Evolutionary conservation across 768 basidiomycete species (phyloP), one percentile per base, ranked within the genome.

Genomic region (Hypholoma fasciculare): DNA sequence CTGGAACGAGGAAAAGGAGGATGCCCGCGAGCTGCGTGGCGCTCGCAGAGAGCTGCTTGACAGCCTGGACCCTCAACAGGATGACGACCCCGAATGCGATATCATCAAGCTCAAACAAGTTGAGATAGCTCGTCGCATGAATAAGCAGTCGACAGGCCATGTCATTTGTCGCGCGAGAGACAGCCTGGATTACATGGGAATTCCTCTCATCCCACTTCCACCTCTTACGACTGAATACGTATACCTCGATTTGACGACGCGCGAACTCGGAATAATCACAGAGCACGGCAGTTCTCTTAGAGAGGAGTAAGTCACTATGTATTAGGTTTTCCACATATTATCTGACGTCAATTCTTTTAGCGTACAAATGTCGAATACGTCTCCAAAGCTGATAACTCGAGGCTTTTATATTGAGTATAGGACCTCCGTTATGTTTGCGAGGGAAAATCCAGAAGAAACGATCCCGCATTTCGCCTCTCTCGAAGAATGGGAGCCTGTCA

Each of bases 191-290:
- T 64, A 47, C 49, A 26, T 53, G 56, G 23, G 53, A 38, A 8
- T 53, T 7, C 1, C 27, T 52, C 61, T 72, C 2, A 39, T 73
- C 1, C 11, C 49, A 1, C 54, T 71, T 17, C 66, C 63, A 0
- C 38, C 52, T 7, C n/a, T 9, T 17, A 30, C 47, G 3, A 47
- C 43, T 11, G 47, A 54, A 1, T 38, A 38, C 2, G 60, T 53
- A 3, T 11, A 61, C 11, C 38, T 69, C 4, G 40, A 55, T 0
- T 57, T 71, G 3, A 65, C 63, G 4, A 37, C 58, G 1, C 47
- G 63, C 1, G 69, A 72, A 54, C 48, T 40, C 7, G 43, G 61
- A 12, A 65, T 69, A 7, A 66, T 70, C 3, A 44, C 43, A 0
- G 27, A 44, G 0, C 46, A 61, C 1, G 60, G 63, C 0, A 58